Evolutionary conservation across 2,329 filamentous ascomycete species (phyloP).

Genomic region (Capronia epimyces): DNA sequence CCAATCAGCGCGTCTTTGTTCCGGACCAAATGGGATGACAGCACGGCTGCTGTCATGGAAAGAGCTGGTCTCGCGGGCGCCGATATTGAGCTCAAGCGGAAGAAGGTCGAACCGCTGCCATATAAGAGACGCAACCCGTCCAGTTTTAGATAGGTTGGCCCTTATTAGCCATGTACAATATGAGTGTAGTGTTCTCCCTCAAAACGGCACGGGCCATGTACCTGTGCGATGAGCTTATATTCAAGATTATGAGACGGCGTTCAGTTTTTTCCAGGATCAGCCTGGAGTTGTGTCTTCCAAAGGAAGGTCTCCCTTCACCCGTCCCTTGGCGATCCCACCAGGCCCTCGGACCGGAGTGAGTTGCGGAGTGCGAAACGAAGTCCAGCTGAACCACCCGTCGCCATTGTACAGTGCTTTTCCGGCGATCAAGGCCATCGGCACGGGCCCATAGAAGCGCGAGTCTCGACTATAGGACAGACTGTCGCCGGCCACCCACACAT

Average conservation of each 20-base stretch:
- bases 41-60: slow-evolving; percentile 80
- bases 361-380: slow-evolving; percentile 15
- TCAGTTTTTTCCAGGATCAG: slow-evolving; percentile 2
- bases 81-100: slow-evolving; percentile 78
- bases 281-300: slow-evolving; percentile 2
- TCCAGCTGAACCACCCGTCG: slow-evolving; percentile 25
- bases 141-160: slow-evolving; percentile 39
- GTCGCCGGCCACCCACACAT: slow-evolving; percentile 87
- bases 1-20: slow-evolving; percentile 83
- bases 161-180: slow-evolving; percentile 31
- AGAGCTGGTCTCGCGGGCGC: slow-evolving; percentile 67
- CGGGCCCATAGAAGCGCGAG: slow-evolving; percentile 76
- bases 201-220: background rate
- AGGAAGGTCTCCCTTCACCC: background rate
- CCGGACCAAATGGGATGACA: slow-evolving; percentile 82
- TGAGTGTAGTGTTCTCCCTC: slow-evolving; percentile 12
- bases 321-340: background rate
- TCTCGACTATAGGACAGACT: slow-evolving; percentile 80
- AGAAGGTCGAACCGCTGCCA: slow-evolving; percentile 64
- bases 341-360: slow-evolving; percentile 4
- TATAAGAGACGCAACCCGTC: slow-evolving; percentile 56
- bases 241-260: background rate
- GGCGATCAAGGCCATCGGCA: slow-evolving; percentile 76
- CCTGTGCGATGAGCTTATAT: background rate
- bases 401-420: slow-evolving; percentile 54